These are phyloP conservation scores for Lichtheimia ramosa DNA, from an alignment of 371 early-diverging fungal genomes.

Conservation along the genomic window DNA sequence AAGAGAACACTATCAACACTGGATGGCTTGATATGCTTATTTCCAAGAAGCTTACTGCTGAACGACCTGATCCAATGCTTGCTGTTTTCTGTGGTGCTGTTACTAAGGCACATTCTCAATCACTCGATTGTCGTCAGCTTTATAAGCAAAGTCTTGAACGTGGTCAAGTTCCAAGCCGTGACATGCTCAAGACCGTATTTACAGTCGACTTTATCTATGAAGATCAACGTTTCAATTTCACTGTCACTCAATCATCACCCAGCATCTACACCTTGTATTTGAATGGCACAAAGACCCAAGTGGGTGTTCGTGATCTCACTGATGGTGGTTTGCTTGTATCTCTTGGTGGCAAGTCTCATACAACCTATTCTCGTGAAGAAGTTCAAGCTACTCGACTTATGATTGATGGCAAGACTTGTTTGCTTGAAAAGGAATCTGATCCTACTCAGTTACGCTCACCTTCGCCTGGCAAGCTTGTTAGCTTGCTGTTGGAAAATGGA, in stretches of 20 bases:
- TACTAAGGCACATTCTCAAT: conserved; percentile 75
- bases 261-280: conserved; percentile 77
- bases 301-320: conserved; percentile 80
- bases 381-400: conserved; percentile 86
- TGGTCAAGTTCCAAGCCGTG: conserved; percentile 87
- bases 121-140: conserved; percentile 65
- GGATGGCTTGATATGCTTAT: conserved; percentile 97
- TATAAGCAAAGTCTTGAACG: conserved; percentile 84
- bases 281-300: conserved; percentile 82
- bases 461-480: conserved; percentile 96
- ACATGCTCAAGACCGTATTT: conserved; percentile 74
- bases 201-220: conserved; percentile 90
- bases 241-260: conserved; percentile 80
- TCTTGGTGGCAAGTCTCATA: conserved; percentile 85
- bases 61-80: conserved; percentile 87
- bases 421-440: conserved; percentile 94
- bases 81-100: conserved; percentile 94
- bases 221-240: conserved; percentile 85
- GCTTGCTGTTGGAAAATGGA: conserved; percentile 90
- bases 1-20: conserved; percentile 90
- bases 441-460: conserved; percentile 94
- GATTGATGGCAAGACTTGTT: conserved; percentile 89
- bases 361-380: conserved; percentile 91
- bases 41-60: conserved; percentile 85
- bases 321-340: conserved; percentile 95